Conservation (phyloP, 257 asterid species). For the Lithospermum erythrorhizon region DNA sequence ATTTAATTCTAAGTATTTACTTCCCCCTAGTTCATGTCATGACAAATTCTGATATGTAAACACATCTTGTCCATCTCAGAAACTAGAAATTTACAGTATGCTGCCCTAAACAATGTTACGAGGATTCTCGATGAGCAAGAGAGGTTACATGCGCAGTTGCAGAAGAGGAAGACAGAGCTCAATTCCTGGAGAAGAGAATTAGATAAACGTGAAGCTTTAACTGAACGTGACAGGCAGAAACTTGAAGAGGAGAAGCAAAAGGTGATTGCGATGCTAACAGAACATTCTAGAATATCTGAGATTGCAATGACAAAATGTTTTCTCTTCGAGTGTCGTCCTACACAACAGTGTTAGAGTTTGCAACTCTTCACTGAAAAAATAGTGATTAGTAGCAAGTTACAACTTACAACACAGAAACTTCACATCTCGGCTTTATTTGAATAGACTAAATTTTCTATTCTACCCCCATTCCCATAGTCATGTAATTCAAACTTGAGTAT, state of each 20-base stretch:
- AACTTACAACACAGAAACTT: neutral
- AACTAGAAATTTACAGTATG: constrained; percentile 64
- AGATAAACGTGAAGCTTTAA: constrained; percentile 63
- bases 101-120: constrained; percentile 59
- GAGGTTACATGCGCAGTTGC: constrained; percentile 49
- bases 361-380: neutral
- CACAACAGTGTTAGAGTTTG: neutral
- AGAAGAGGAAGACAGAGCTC: constrained; percentile 49
- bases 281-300: neutral
- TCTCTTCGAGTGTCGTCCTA: neutral
- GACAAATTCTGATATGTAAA: neutral
- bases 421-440: neutral
- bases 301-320: neutral
- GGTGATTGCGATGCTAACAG: constrained; percentile 27
- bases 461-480: no score
- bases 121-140: constrained; percentile 68
- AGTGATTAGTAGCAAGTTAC: no score
- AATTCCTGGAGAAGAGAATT: constrained; percentile 75
- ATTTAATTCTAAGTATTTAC: neutral
- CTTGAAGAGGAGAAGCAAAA: constrained; percentile 73
- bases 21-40: neutral
- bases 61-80: constrained; percentile 24
- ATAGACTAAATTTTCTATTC: no score
- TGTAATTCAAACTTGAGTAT: no score
- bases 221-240: constrained; percentile 70